These are phyloP conservation scores for Cyclocybe cylindracea DNA, from an alignment of 768 basidiomycete genomes.

Conservation along the genomic window DNA sequence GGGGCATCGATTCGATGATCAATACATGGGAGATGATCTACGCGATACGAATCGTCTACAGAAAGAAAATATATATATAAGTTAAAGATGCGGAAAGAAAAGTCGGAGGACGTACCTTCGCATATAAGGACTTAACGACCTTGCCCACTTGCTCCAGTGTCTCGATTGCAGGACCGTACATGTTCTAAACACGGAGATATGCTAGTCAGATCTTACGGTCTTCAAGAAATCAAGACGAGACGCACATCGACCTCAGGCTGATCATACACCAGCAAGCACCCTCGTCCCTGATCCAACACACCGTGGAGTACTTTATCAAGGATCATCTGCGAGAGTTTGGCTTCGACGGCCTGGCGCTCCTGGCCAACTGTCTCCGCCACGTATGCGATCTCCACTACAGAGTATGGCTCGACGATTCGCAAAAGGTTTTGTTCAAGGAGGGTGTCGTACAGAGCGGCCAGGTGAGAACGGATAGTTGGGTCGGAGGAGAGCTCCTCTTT, in stretches of 20 bases:
- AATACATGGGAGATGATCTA: background rate
- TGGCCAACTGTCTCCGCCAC: constrained; percentile 89
- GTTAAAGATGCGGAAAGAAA: background rate
- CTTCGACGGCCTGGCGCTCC: constrained; percentile 85
- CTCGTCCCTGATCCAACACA: constrained; percentile 94
- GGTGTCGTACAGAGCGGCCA: constrained; percentile 93
- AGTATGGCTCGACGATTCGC: constrained; percentile 95
- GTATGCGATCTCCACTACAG: constrained; percentile 85
- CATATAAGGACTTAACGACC: constrained; percentile 92
- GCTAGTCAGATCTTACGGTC: background rate
- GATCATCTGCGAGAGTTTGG: constrained; percentile 97
- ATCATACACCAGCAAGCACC: constrained; percentile 90
- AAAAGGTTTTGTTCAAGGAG: constrained; percentile 94
- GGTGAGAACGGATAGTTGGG: constrained; percentile 92
- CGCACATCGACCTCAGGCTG: constrained; percentile 82
- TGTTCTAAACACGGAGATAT: constrained; percentile 50
- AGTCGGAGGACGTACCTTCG: constrained; percentile 51
- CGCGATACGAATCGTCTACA: constrained; percentile 8
- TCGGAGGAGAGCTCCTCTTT: constrained; percentile 92
- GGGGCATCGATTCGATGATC: no score
- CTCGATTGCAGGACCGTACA: constrained; percentile 86
- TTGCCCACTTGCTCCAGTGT: constrained; percentile 90
- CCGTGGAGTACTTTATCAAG: constrained; percentile 93
- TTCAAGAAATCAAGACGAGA: constrained; percentile 15
- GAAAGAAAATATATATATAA: background rate